Base-by-base conservation (phyloP, 75 land plant species). In the Chamaecyparis obtusa region DNA sequence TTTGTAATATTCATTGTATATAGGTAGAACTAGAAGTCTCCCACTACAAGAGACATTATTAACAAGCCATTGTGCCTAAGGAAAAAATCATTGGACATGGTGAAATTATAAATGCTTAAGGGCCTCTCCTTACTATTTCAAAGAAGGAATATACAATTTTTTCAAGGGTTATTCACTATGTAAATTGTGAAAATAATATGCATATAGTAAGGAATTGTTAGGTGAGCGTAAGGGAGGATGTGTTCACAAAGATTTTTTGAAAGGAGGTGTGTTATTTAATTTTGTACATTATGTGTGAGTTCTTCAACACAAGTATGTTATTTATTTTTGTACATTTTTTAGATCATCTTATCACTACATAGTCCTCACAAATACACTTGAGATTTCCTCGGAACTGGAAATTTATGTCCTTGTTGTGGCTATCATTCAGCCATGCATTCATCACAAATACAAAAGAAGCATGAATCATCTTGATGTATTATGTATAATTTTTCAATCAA, bases 1-100 rank as follows among this genome's bases (percentile, higher is more conserved):
- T 90, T 88, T 83, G 90, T 88, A 0, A 90, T 90, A 32, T 83
- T 90, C 37, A 85, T 76, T 19, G 41, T 77, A 55, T 55, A 76
- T 97, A 95, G 81, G 91, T n/a, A n/a, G n/a, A n/a, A n/a, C n/a
- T 97, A 76, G 96, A 97, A 91, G 94, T 96, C 74, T 96, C 95
- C 91, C 87, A 93, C 54, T 88, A 96, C 87, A 92, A 93, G 60
- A 92, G 95, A 44, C 96, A 96, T 85, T 96, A 96, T 64, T 96
- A 95, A 74, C 88, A 87, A 86, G 98, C 98, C 14, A 90, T 96
- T 67, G 93, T 6, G 7, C 7, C 48, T 11, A 16, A 83, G 84
- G 13, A 39, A 21, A 44, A 83, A 44, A 83, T 10, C 41, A 11
- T 36, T 21, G 30, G 15, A 41, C 44, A 36, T 83, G 14, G 39